phyloP scores from a whole-genome alignment of 192 early-diverging fungal species.

The Backusella psychrophila region DNA sequence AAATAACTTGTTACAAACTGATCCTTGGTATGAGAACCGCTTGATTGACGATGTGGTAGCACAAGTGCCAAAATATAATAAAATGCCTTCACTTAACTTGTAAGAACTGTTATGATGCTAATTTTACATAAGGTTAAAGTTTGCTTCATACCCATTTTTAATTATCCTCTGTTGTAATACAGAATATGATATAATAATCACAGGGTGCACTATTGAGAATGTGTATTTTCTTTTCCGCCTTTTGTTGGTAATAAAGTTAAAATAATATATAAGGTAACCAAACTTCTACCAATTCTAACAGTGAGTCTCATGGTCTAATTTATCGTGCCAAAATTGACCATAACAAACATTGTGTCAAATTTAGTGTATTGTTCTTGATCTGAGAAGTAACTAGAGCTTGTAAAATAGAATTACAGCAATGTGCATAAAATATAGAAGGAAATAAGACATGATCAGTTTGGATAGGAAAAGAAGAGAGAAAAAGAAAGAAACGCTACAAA shows the following conservation, averaged over 20 bases:
- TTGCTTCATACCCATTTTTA: slow-evolving; percentile 92
- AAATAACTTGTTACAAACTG: not conserved
- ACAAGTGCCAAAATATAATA: slow-evolving; percentile 89
- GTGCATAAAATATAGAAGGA: slow-evolving; percentile 87
- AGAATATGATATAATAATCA: slow-evolving; percentile 90
- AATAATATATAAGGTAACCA: slow-evolving; percentile 59
- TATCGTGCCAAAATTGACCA: slow-evolving; percentile 91
- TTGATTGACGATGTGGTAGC: slow-evolving; percentile 99
- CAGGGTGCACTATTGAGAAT: slow-evolving; percentile 83
- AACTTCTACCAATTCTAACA: slow-evolving; percentile 97
- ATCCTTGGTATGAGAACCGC: slow-evolving; percentile 97
- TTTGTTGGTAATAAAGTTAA: not conserved
- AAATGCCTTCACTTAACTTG: slow-evolving; percentile 92
- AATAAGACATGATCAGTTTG: slow-evolving; percentile 35
- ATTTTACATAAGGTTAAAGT: slow-evolving; percentile 92
- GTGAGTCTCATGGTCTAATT: slow-evolving; percentile 89
- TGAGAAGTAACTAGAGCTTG: slow-evolving; percentile 73
- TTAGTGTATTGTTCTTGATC: slow-evolving; percentile 76
- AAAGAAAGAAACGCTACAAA: not conserved
- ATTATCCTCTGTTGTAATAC: slow-evolving; percentile 91
- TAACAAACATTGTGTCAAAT: slow-evolving; percentile 51
- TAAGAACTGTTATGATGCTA: slow-evolving; percentile 95
- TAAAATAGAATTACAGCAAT: slow-evolving; percentile 90
- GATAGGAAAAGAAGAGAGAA: not conserved
- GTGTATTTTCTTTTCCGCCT: slow-evolving; percentile 67